These are phyloP conservation scores for Penicillium sp. DNA, from an alignment of 2,329 filamentous ascomycete species.

Conservation along the genomic window DNA sequence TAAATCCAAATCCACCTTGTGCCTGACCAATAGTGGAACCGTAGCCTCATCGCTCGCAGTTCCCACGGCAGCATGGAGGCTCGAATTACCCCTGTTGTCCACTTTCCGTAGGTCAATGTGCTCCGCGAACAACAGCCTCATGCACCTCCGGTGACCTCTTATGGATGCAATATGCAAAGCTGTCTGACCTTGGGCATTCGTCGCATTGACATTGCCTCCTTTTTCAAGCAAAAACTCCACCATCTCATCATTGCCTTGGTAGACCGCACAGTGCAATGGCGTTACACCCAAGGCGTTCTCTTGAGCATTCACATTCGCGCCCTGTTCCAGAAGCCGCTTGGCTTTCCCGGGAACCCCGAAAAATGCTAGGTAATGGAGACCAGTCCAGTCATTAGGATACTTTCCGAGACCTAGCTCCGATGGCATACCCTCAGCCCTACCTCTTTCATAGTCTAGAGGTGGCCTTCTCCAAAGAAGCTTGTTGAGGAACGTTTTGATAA, in stretches of 20 bases:
- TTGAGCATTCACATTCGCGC: slow-evolving; percentile 21
- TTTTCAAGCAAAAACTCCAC: slow-evolving; percentile 29
- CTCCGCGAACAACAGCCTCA: slow-evolving; percentile 24
- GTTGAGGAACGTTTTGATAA: slow-evolving; percentile 35
- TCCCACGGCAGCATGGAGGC: slow-evolving; percentile 30
- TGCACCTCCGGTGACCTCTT: slow-evolving; percentile 27
- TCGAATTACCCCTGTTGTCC: slow-evolving; percentile 20
- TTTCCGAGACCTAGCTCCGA: slow-evolving; percentile 25
- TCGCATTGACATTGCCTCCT: slow-evolving; percentile 27
- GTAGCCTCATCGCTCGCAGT: slow-evolving; percentile 31
- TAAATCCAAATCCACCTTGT: slow-evolving; percentile 23
- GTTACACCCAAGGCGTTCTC: slow-evolving; percentile 29
- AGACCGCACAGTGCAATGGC: slow-evolving; percentile 32
- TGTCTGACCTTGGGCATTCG: slow-evolving; percentile 29
- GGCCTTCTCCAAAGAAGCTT: slow-evolving; percentile 34
- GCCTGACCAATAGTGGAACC: slow-evolving; percentile 32
- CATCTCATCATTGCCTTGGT: slow-evolving; percentile 32
- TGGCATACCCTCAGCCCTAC: slow-evolving; percentile 15
- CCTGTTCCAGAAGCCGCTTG: slow-evolving; percentile 27
- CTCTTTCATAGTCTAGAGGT: slow-evolving; percentile 10
- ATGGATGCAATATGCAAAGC: slow-evolving; percentile 31
- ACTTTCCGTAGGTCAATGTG: slow-evolving; percentile 18
- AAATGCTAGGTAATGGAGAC: slow-evolving; percentile 30
- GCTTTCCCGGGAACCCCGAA: slow-evolving; percentile 28
- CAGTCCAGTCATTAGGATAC: slow-evolving; percentile 30